These are phyloP conservation scores for Blastocystis sp. DNA, from an alignment of 352 stramenopile species.

Conservation along the genomic window DNA sequence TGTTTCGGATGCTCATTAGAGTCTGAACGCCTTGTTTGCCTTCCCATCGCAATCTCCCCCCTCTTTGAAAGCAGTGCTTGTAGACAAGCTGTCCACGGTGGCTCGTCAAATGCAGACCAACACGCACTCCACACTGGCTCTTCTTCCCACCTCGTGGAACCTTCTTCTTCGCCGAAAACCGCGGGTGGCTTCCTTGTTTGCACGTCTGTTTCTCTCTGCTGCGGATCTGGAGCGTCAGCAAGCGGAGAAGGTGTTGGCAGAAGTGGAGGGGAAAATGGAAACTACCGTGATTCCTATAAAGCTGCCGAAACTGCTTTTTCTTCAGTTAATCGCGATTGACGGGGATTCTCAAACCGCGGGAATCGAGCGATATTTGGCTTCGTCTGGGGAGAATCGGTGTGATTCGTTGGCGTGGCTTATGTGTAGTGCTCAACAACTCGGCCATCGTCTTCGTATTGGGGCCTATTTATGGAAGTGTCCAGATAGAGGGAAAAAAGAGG, in stretches of 20 bases:
- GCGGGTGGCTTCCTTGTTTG: background rate
- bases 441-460: background rate
- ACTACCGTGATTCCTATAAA: background rate
- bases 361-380: background rate
- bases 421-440: background rate
- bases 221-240: background rate
- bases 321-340: background rate
- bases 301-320: slow-evolving; percentile 12
- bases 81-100: background rate
- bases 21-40: background rate
- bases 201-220: background rate
- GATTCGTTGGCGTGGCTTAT: background rate
- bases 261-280: background rate
- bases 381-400: background rate
- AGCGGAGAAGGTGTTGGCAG: background rate
- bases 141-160: background rate
- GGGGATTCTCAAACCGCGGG: background rate
- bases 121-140: background rate
- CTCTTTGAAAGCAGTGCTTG: background rate
- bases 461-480: background rate
- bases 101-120: background rate
- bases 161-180: background rate
- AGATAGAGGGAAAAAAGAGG: background rate
- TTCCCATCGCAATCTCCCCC: background rate
- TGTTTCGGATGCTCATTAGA: background rate